Base-by-base conservation (phyloP, 805 yeast species). In the Brettanomyces nanus region DNA sequence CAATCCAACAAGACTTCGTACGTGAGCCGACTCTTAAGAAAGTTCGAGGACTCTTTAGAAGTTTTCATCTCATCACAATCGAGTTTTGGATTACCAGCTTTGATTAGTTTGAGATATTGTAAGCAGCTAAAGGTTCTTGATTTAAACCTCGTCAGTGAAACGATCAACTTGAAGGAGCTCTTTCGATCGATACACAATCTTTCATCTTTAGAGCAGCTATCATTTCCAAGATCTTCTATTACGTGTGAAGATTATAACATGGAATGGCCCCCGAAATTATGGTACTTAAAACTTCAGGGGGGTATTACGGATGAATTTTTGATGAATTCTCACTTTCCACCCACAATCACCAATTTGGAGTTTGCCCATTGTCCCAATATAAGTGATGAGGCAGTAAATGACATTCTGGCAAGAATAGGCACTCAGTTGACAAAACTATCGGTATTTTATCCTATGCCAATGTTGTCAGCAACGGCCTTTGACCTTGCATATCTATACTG, bases 1-100 rank as follows among this genome's bases (percentile, higher is more conserved):
- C 97, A 92, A 58, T 71, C 85, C 27, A 97, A 97, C 10, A 87
- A 85, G 56, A 92, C 87, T 59, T 90, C 97, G 4, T 82, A 69
- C 56, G 86, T 90, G 10, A 85, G 97, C 0, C 80, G 84, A 46
- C 56, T 92, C 5, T 63, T 92, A 39, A 74, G 95, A 50, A 68
- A 95, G 29, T 84, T 95, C 38, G 73, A 87, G 6, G 56, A 68
- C 15, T 71, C 68, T 28, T 62, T 92, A 35, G 73, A 77, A 45
- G 63, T 68, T 9, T 87, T 92, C 49, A 72, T 83, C 6, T 96
- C 97, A 0, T 95, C 97, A 3, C 97, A 90, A 54, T 80, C 97
- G 23, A 82, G 94, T 62, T 90, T 92, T 64, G 98, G 98, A 0
- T 71, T 78, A 35, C 83, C 95, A 2, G 97, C 97, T 1, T 62